Percentiles rank a stretch among this genome's conserved stretches.
Conservation (phyloP, 495 filamentous ascomycete species). For the Aspergillus sclerotiicarbonarius region DNA sequence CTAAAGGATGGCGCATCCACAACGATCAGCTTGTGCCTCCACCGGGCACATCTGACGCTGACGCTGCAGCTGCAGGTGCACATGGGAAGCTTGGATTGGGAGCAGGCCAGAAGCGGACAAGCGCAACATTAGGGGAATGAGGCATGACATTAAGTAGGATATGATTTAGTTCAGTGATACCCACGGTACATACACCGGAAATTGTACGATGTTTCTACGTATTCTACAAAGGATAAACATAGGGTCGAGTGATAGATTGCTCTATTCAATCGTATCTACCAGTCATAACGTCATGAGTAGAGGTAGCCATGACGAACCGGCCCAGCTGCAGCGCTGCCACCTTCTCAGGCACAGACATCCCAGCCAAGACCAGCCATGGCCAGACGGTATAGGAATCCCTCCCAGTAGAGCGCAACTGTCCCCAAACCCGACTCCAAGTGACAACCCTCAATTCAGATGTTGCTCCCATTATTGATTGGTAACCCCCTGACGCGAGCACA, state of each 20-base stretch:
- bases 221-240: not conserved
- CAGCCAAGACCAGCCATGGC: not conserved
- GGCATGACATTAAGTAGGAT: not conserved
- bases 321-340: slow-evolving; percentile 1
- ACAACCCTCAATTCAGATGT: slow-evolving; percentile 7
- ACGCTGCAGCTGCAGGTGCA: not conserved
- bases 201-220: not conserved
- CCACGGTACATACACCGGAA: not conserved
- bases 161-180: not conserved
- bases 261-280: slow-evolving; percentile 29
- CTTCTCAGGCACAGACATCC: slow-evolving; percentile 19
- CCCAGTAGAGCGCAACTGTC: slow-evolving; percentile 13
- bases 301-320: slow-evolving; percentile 6
- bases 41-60: slow-evolving; percentile 12
- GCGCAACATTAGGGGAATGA: slow-evolving; percentile 1
- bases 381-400: not conserved
- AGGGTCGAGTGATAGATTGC: slow-evolving; percentile 17
- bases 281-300: slow-evolving; percentile 35
- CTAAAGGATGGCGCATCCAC: slow-evolving; percentile 60
- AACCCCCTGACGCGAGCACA: slow-evolving; percentile 11
- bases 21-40: slow-evolving; percentile 54
- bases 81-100: slow-evolving; percentile 19
- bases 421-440: slow-evolving; percentile 5
- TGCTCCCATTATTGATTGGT: slow-evolving; percentile 7
- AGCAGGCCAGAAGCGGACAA: slow-evolving; percentile 27